These are phyloP conservation scores for Mycena crocata DNA, from an alignment of 768 basidiomycete species.

Conservation along the genomic window DNA sequence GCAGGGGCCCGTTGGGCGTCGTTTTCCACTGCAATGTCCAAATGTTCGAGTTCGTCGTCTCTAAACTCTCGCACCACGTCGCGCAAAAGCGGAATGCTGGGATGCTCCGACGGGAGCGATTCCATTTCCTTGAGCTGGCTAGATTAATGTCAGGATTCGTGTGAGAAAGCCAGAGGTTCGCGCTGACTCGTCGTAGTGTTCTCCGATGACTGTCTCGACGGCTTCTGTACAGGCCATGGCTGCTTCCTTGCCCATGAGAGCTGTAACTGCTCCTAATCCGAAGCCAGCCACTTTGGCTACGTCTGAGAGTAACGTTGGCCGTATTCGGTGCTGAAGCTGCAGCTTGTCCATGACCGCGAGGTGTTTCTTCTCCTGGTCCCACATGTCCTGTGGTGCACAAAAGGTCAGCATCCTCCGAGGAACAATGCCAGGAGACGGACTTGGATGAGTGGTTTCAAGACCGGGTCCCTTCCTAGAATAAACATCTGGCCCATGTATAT, in stretches of 20 bases:
- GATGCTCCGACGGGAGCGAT: conserved; percentile 71
- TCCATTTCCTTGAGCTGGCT: conserved; percentile 88
- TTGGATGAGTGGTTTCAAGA: conserved; percentile 76
- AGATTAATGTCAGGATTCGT: conserved; percentile 22
- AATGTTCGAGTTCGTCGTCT: conserved; percentile 95
- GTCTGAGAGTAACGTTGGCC: conserved; percentile 87
- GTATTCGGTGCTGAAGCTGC: conserved; percentile 82
- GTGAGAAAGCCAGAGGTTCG: background rate
- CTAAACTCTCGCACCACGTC: conserved; percentile 85
- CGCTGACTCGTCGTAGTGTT: conserved; percentile 98
- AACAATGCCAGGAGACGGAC: conserved; percentile 52
- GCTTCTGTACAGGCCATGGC: conserved; percentile 99
- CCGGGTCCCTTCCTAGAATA: conserved; percentile 71
- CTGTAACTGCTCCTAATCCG: conserved; percentile 86
- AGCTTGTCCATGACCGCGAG: conserved; percentile 87
- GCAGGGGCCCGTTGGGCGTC: conserved; percentile 91
- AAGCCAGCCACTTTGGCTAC: conserved; percentile 90
- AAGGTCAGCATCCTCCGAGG: background rate
- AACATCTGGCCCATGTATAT: conserved; percentile 92
- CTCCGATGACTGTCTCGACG: conserved; percentile 97
- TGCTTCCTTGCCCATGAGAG: conserved; percentile 89
- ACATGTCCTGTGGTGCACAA: conserved; percentile 82
- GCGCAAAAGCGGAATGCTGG: conserved; percentile 80
- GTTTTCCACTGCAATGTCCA: conserved; percentile 90
- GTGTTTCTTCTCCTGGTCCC: conserved; percentile 96